Conservation (phyloP, 345 rosid species). For the Eucalyptus tenuipes region DNA sequence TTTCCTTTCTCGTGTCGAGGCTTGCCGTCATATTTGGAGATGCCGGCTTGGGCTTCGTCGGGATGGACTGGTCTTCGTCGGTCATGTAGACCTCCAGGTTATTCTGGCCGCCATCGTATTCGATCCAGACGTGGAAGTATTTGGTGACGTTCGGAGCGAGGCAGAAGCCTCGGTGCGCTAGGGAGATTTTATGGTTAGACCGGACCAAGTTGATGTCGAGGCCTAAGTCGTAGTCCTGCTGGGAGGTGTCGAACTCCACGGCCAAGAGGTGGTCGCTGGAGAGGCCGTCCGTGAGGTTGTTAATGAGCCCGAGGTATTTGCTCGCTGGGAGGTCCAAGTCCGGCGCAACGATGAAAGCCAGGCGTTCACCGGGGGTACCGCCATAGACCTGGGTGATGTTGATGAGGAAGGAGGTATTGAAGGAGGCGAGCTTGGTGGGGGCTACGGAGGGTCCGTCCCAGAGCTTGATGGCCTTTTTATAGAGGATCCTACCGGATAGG, state of each 20-base stretch:
- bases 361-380: constrained; percentile 12
- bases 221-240: constrained; percentile 51
- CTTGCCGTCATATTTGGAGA: constrained; percentile 2
- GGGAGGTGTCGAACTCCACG: constrained; percentile 39
- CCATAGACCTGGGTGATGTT: constrained; percentile 2
- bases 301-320: constrained; percentile 28
- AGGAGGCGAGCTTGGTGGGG: constrained; percentile 7
- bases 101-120: constrained; percentile 24
- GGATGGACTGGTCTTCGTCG: not conserved
- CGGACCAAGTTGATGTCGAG: constrained; percentile 30
- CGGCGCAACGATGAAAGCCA: constrained; percentile 23
- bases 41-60: constrained; percentile 9
- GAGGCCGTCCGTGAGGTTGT: constrained; percentile 11
- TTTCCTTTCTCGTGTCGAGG: constrained; percentile 18
- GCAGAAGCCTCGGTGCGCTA: constrained; percentile 11
- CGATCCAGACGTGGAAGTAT: constrained; percentile 29
- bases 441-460: not conserved
- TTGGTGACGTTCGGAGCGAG: constrained; percentile 12
- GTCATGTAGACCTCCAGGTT: constrained; percentile 21
- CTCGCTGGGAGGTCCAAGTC: constrained; percentile 1
- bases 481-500: constrained; percentile 16
- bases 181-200: constrained; percentile 9
- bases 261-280: constrained; percentile 17
- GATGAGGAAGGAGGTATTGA: constrained; percentile 18
- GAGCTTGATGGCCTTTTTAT: constrained; percentile 1